Evolutionary conservation across 2,329 filamentous ascomycete species (phyloP), one percentile per base, ranked within the genome.

Genomic region (Fusarium nematophilum): DNA sequence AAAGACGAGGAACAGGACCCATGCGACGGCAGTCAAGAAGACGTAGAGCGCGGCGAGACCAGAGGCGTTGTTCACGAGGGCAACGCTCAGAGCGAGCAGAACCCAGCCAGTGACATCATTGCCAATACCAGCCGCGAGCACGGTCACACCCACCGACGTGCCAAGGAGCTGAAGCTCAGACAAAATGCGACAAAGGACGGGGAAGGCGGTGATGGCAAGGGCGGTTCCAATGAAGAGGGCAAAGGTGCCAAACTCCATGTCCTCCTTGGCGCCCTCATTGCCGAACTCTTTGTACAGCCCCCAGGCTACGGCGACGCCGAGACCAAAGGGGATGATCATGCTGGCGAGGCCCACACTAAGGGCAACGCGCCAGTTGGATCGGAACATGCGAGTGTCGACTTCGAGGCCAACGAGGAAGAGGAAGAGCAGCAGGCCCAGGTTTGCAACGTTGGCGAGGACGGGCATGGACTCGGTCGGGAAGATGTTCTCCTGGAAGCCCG

Each of bases 141-240:
- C 91, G 30, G 96, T 96, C 29, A 97, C 86, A 70, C 93, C 93
- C 5, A 97, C 93, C 1, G 89, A 85, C 2, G 92, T 95, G 49
- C 85, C 79, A 5, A 98, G 86, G 43, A 98, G 81, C 68, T 97
- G 95, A 47, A 98, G 81, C 74, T 97, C 93, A 0, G 92, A 94
- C 63, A 98, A 79, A 64, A 98, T 98, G 73, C 94, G 91, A 71
- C 94, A 97, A 10, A 98, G 85, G 1, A 98, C 94, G 0, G 94
- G 94, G 68, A 98, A 89, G 8, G 86, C 92, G 1, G 94, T 97
- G 66, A 98, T 98, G 23, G 93, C 91, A 75, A 97, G 89, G 1
- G 94, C 94, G 47, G 96, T 93, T 74, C 93, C 94, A 62, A 97
- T 91, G 72, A 98, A 98, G 23, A 84, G 76, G 58, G 81, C 80